Evolutionary conservation across 345 rosid genomes (phyloP).

Genomic region (Erodium maritimum): DNA sequence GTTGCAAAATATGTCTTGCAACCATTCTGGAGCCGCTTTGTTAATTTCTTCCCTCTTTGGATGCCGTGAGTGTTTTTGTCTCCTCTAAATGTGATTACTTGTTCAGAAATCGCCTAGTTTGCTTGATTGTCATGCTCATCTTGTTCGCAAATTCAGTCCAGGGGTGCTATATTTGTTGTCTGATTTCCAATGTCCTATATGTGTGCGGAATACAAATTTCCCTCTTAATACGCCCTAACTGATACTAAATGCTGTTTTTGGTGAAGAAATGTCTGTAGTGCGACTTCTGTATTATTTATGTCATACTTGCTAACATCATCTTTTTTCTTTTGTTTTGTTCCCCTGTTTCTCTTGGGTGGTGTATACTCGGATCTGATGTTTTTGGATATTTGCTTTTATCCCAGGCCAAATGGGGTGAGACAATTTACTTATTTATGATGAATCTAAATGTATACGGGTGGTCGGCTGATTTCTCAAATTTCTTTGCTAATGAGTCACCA

Average conservation of each 20-base stretch:
- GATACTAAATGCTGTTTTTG: no score
- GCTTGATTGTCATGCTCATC: constrained; percentile 7
- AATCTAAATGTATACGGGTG: not conserved
- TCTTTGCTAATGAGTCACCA: not conserved
- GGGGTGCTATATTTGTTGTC: constrained; percentile 23
- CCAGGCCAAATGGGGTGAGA: not conserved
- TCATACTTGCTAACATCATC: not conserved
- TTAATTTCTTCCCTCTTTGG: constrained; percentile 91
- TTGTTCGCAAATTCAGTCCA: constrained; percentile 1
- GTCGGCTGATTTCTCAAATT: not conserved
- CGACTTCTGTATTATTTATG: not conserved
- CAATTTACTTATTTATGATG: not conserved
- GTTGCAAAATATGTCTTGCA: constrained; percentile 26
- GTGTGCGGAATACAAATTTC: not conserved
- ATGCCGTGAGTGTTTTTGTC: constrained; percentile 79
- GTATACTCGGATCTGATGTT: not conserved
- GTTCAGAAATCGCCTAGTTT: constrained; percentile 7
- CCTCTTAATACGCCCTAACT: no score
- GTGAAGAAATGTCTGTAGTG: no score
- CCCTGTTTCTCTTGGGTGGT: not conserved
- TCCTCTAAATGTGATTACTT: not conserved
- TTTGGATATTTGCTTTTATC: not conserved
- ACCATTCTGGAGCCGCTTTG: constrained; percentile 83
- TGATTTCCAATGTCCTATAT: not conserved
- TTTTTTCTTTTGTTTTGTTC: not conserved